Evolutionary conservation across 164 flowering plant genomes (phyloP).

Genomic region (Akebia trifoliata): DNA sequence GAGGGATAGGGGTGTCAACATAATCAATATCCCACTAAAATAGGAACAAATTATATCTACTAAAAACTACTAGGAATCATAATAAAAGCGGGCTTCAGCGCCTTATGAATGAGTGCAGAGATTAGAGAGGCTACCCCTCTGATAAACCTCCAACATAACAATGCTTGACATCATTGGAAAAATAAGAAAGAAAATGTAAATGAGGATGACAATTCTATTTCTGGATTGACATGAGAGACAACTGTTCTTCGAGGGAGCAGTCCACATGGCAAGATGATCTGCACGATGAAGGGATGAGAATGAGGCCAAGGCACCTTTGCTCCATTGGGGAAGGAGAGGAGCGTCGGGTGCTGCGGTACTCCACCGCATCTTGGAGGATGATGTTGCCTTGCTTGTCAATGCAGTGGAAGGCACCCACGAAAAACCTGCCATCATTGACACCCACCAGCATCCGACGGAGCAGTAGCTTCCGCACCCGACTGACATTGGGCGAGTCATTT

Average conservation of each 20-base stretch:
- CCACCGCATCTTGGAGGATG: constrained; percentile 86
- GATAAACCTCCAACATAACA: too few species aligned
- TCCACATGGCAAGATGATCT: constrained; percentile 80
- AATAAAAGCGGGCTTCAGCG: too few species aligned
- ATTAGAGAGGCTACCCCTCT: too few species aligned
- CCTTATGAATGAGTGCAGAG: too few species aligned
- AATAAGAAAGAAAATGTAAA: too few species aligned
- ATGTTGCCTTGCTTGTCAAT: constrained; percentile 95
- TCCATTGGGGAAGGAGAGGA: constrained; percentile 80
- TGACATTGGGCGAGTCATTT: constrained; percentile 23
- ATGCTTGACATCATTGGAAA: too few species aligned
- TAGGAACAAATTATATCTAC: too few species aligned
- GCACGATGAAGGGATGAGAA: constrained; percentile 78
- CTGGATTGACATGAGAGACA: constrained; percentile 53
- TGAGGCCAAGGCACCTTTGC: constrained; percentile 75
- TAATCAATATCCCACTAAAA: too few species aligned
- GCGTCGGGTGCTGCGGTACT: constrained; percentile 65
- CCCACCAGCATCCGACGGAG: constrained; percentile 63
- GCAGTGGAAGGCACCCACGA: constrained; percentile 80
- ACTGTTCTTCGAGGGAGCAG: constrained; percentile 60
- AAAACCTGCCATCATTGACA: constrained; percentile 79
- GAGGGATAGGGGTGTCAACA: too few species aligned
- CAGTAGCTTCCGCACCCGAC: constrained; percentile 47
- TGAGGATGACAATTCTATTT: constrained; percentile 14
- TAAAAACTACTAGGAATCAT: too few species aligned